phyloP scores from a whole-genome alignment of 306 rosid genomes.

The Fagus crenata region DNA sequence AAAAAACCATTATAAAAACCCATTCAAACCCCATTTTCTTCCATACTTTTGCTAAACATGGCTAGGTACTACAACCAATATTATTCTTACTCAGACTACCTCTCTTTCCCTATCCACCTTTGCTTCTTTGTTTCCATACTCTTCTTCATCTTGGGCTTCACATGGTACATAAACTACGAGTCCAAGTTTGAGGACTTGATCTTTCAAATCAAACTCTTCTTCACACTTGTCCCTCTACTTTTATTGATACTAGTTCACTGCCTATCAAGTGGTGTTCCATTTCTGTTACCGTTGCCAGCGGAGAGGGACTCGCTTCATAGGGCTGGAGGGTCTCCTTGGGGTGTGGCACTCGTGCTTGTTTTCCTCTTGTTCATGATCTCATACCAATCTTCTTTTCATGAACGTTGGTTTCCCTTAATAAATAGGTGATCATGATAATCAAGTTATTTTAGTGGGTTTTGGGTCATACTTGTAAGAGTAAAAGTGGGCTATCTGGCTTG shows the following conservation, averaged over 20 bases:
- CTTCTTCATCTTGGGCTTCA: slow-evolving; percentile 50
- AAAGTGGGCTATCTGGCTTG: background rate
- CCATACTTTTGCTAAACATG: slow-evolving; percentile 32
- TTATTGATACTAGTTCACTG: slow-evolving; percentile 54
- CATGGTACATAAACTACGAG: slow-evolving; percentile 79
- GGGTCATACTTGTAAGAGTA: background rate
- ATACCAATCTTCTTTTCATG: slow-evolving; percentile 68
- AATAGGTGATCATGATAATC: slow-evolving; percentile 31
- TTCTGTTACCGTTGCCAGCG: slow-evolving; percentile 47
- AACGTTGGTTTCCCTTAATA: slow-evolving; percentile 79
- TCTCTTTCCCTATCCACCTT: slow-evolving; percentile 62
- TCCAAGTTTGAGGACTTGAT: slow-evolving; percentile 50
- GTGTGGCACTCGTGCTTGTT: slow-evolving; percentile 65
- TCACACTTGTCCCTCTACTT: slow-evolving; percentile 55
- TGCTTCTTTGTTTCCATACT: slow-evolving; percentile 52
- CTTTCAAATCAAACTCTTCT: slow-evolving; percentile 52
- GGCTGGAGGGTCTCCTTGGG: slow-evolving; percentile 93
- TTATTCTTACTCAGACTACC: slow-evolving; percentile 46
- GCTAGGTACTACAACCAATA: slow-evolving; percentile 36
- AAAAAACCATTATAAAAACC: background rate
- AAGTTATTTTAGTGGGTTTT: background rate
- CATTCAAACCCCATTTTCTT: background rate
- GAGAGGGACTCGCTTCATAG: slow-evolving; percentile 67
- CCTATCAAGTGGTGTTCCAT: slow-evolving; percentile 45
- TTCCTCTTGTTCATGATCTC: slow-evolving; percentile 62